phyloP scores from a whole-genome alignment of 228 moss, liverwort and hornwort genomes.

The Sphagnum magellanicum region DNA sequence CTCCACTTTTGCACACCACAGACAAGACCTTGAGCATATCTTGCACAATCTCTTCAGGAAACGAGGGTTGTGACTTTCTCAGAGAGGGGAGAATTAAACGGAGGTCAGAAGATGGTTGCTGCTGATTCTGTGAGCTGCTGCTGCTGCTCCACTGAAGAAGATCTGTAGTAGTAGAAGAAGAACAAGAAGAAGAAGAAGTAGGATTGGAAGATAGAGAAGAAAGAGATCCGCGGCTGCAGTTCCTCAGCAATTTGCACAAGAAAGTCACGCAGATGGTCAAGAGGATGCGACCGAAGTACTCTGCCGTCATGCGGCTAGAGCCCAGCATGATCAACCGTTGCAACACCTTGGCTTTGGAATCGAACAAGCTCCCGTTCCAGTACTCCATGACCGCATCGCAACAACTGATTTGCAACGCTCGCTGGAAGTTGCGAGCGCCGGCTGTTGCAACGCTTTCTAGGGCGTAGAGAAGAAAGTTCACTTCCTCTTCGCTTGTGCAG shows the following conservation, averaged over 20 bases:
- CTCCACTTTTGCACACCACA: slow-evolving; percentile 39
- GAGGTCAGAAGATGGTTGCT: no score
- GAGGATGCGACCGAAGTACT: slow-evolving; percentile 43
- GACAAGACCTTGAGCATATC: slow-evolving; percentile 55
- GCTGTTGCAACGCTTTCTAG: slow-evolving; percentile 42
- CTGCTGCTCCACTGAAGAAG: no score
- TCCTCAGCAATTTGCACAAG: slow-evolving; percentile 17
- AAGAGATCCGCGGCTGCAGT: no score
- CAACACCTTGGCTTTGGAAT: slow-evolving; percentile 40
- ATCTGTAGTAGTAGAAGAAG: no score
- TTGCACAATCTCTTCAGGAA: slow-evolving; percentile 34
- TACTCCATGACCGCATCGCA: slow-evolving; percentile 48
- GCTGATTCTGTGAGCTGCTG: no score
- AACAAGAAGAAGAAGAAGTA: no score
- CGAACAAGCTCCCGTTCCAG: slow-evolving; percentile 41
- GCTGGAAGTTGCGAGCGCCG: slow-evolving; percentile 36
- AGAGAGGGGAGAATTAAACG: neutral
- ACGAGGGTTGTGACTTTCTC: slow-evolving; percentile 2
- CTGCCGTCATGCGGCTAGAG: slow-evolving; percentile 35
- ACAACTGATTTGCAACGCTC: slow-evolving; percentile 51
- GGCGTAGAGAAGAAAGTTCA: slow-evolving; percentile 37
- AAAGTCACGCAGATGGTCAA: slow-evolving; percentile 50
- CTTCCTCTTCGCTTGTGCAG: slow-evolving; percentile 41
- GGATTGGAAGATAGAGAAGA: no score
- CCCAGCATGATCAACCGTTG: slow-evolving; percentile 37